These are phyloP conservation scores for Eragrostis tef DNA, from an alignment of 202 grass and related monocot species.

Conservation along the genomic window DNA sequence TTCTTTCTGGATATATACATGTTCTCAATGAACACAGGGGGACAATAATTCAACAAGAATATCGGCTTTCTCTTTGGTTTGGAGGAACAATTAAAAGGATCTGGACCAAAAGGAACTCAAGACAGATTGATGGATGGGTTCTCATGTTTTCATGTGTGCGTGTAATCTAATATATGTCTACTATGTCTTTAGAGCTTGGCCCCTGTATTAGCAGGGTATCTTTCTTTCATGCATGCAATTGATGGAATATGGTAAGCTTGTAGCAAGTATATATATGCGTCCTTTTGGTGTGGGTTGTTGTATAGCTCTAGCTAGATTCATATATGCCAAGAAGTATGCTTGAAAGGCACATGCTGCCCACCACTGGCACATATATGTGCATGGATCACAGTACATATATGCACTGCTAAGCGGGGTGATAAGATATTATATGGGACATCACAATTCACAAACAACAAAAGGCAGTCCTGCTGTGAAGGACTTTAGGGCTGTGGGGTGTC, in stretches of 20 bases:
- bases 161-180: conserved; percentile 33
- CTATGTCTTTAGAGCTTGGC: conserved; percentile 33
- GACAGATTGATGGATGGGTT: conserved; percentile 13
- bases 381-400: conserved; percentile 24
- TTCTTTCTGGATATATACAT: conserved; percentile 41
- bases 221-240: conserved; percentile 47
- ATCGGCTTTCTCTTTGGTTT: conserved; percentile 40
- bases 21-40: conserved; percentile 43
- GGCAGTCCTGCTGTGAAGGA: conserved; percentile 11
- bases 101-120: conserved; percentile 46
- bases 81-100: conserved; percentile 48
- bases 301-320: conserved; percentile 41
- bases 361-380: conserved; percentile 35
- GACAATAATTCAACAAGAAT: conserved; percentile 44
- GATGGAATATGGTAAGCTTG: conserved; percentile 23
- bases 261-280: not conserved
- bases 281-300: conserved; percentile 42
- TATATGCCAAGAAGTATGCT: conserved; percentile 48
- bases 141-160: conserved; percentile 34
- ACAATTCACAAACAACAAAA: conserved; percentile 41
- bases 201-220: conserved; percentile 33
- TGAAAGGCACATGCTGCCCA: conserved; percentile 51
- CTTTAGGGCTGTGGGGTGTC: conserved; percentile 37
- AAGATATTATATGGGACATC: conserved; percentile 37
- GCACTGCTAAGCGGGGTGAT: conserved; percentile 15